Conservation (phyloP, 768 basidiomycete species). For the Auricularia auricula-judae region DNA sequence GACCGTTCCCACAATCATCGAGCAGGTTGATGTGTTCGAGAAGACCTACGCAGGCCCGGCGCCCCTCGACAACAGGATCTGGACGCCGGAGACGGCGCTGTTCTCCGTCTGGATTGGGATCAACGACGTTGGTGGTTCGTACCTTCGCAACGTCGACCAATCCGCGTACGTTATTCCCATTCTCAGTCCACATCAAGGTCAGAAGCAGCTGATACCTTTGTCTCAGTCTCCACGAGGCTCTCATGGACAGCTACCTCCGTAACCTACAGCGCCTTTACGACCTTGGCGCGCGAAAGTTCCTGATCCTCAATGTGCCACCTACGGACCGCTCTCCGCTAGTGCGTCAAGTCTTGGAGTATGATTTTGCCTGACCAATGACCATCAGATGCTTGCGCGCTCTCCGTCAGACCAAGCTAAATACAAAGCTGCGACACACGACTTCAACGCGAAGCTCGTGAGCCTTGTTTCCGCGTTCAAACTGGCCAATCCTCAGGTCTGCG, state of each 20-base stretch:
- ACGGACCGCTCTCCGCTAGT: conserved; percentile 47
- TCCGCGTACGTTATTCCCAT: conserved; percentile 28
- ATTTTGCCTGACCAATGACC: too few relatives aligned
- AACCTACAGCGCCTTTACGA: conserved; percentile 39
- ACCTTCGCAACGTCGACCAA: conserved; percentile 33
- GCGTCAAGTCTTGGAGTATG: conserved; percentile 1
- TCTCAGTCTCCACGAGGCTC: conserved; percentile 34
- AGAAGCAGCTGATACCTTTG: too few relatives aligned
- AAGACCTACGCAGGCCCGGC: too few relatives aligned
- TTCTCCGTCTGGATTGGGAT: too few relatives aligned
- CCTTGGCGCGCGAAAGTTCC: conserved; percentile 48
- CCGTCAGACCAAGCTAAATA: conserved; percentile 18
- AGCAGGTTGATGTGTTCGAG: too few relatives aligned
- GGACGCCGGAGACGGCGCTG: too few relatives aligned
- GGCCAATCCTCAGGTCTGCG: conserved; percentile 34
- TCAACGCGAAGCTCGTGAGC: conserved; percentile 38
- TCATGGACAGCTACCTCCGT: conserved; percentile 39
- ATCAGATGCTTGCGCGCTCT: too few relatives aligned
- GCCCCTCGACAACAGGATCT: too few relatives aligned
- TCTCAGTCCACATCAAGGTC: neutral
- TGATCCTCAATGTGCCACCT: conserved; percentile 53
- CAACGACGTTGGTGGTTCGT: conserved; percentile 34
- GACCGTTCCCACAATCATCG: too few relatives aligned
- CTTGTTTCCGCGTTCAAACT: conserved; percentile 30
- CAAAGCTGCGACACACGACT: conserved; percentile 36